Conservation (phyloP, 495 filamentous ascomycete genomes). For the Hypoxylon trugodes region DNA sequence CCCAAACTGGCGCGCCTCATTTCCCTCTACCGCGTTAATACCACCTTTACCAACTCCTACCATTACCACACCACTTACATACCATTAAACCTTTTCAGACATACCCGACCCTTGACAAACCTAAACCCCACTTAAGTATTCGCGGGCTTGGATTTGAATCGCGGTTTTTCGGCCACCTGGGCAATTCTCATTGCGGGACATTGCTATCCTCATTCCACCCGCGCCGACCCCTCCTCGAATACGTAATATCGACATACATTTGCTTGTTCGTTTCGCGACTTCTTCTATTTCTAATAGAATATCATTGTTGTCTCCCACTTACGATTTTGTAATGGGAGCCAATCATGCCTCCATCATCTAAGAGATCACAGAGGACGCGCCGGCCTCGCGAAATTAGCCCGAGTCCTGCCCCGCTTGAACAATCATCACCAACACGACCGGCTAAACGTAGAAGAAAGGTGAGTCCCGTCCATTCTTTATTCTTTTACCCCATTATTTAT, state of each 20-base stretch:
- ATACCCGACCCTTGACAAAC: slow-evolving; percentile 20
- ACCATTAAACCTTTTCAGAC: slow-evolving; percentile 22
- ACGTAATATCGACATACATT: neutral
- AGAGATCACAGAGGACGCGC: slow-evolving; percentile 53
- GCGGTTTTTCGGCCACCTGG: neutral
- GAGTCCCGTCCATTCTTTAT: slow-evolving; percentile 45
- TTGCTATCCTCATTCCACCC: neutral
- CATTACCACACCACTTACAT: slow-evolving; percentile 1
- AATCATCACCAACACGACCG: slow-evolving; percentile 75
- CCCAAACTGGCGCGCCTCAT: slow-evolving; percentile 25
- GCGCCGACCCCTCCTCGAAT: neutral
- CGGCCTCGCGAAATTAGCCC: slow-evolving; percentile 50
- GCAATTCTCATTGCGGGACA: neutral
- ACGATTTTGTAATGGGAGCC: slow-evolving; percentile 31
- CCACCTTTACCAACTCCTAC: slow-evolving; percentile 20
- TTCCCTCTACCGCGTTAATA: slow-evolving; percentile 34
- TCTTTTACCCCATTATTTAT: neutral
- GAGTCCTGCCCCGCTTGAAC: slow-evolving; percentile 43
- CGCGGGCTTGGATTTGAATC: neutral
- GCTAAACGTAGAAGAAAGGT: slow-evolving; percentile 81
- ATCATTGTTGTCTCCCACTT: neutral
- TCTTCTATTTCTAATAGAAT: neutral
- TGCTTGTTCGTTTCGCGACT: neutral
- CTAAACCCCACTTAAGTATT: slow-evolving; percentile 15
- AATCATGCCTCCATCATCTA: slow-evolving; percentile 53